Evolutionary conservation across 805 yeast genomes (phyloP).

Genomic region (Saccharomycopsis sp.): DNA sequence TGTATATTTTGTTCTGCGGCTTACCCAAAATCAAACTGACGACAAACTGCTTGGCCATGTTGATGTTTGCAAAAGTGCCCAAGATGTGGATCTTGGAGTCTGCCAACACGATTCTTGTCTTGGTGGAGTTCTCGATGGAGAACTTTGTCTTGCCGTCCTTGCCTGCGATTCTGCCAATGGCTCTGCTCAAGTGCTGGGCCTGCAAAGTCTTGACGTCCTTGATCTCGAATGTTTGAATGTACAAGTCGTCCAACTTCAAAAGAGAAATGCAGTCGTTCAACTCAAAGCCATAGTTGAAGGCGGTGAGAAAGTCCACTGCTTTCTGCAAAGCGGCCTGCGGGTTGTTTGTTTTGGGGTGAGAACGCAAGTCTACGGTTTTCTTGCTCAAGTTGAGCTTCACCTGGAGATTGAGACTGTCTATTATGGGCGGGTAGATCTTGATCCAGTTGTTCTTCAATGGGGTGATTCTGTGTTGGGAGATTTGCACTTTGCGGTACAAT

Average conservation of each 20-base stretch:
- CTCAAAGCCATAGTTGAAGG: slow-evolving; percentile 93
- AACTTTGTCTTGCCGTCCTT: slow-evolving; percentile 98
- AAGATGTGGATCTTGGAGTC: slow-evolving; percentile 93
- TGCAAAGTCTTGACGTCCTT: slow-evolving; percentile 92
- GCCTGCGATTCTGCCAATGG: slow-evolving; percentile 99
- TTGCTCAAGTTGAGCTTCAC: slow-evolving; percentile 90
- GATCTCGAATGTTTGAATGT: slow-evolving; percentile 93
- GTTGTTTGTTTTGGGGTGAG: slow-evolving; percentile 66
- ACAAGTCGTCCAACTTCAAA: slow-evolving; percentile 87
- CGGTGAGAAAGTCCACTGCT: slow-evolving; percentile 95
- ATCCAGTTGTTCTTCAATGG: slow-evolving; percentile 89
- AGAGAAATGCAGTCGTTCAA: slow-evolving; percentile 95
- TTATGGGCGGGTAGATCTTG: slow-evolving; percentile 90
- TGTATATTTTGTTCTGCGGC: slow-evolving; percentile 98
- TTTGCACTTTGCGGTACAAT: slow-evolving; percentile 82
- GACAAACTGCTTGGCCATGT: slow-evolving; percentile 98
- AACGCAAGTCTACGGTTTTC: slow-evolving; percentile 81
- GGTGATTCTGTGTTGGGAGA: slow-evolving; percentile 96
- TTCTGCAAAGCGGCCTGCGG: slow-evolving; percentile 94
- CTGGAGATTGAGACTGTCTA: slow-evolving; percentile 88
- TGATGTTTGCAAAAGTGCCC: slow-evolving; percentile 94
- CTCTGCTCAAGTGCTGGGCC: slow-evolving; percentile 96
- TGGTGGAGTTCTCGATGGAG: slow-evolving; percentile 96
- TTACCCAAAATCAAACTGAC: slow-evolving; percentile 92
- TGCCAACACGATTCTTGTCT: slow-evolving; percentile 96